Evolutionary conservation across 805 yeast genomes (phyloP), one percentile per base, ranked within the genome.

Genomic region (Saccharomycopsis microspora): DNA sequence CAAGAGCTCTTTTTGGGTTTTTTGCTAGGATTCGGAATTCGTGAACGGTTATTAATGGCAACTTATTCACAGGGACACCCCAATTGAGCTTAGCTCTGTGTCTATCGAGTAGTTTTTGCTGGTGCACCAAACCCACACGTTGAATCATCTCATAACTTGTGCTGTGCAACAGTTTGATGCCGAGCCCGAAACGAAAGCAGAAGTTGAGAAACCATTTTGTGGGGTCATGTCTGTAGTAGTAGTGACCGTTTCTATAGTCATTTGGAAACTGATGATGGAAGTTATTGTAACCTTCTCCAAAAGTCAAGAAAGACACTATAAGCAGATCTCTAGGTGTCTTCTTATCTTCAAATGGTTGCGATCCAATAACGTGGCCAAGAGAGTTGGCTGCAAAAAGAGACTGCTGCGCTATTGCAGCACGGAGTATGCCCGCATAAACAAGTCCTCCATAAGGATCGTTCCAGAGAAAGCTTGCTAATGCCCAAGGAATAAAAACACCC

Each of bases 251-350:
- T 52, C 96, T 72, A 66, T 82, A 88, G 64, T 89, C 97, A 54
- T 83, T 80, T 4, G 96, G 95, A 64, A 89, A 89, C 66, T 87
- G 96, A 67, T 90, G 96, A 67, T 89, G 97, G 68, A 84, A 90
- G 66, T 88, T 89, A 64, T 87, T 94, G 64, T 79, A 79, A 4
- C 95, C 90, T 65, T 89, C 96, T 8, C 97, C 97, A 59, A 83
- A 79, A 0, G 96, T 82, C 10, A 85, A 69, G 10, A 78, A 59
- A 28, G 80, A 79, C 30, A 80, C 73, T 43, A 76, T 61, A 11
- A 80, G 42, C 3, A 57, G 52, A 69, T 77, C 85, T 60, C 75
- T 73, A 56, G 78, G 90, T 50, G 94, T 76, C 57, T 83, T 82
- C 42, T 78, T 75, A 61, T 78, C 85, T 56, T 80, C 85, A 61